Evolutionary conservation across 352 stramenopile species (phyloP), one percentile per base, ranked within the genome.

Genomic region (Pythium phragmitis): DNA sequence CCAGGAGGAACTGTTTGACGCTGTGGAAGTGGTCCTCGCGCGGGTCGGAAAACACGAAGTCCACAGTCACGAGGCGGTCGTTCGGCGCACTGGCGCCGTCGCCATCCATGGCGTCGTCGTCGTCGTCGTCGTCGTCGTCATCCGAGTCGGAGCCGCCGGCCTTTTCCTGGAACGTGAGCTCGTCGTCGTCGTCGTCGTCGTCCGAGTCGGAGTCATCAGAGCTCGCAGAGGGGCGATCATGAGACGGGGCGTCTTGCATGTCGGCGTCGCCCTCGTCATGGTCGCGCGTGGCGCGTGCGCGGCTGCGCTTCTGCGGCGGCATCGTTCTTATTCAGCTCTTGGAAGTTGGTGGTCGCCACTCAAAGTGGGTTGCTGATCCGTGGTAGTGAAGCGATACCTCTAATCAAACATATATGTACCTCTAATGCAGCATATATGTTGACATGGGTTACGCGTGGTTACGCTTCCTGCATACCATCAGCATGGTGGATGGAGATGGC

Each of bases 31-130:
- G 85, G 48, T 67, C 66, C 56, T 96, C 85, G 26, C 79, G 77
- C 30, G 85, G 83, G 70, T 96, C 87, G 23, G 74, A 86, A 62
- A 96, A 96, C 23, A 94, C 74, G 54, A 96, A 96, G 30, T 94
- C 83, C 26, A 96, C 80, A 63, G 76, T 85, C 45, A 95, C 81
- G 42, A 72, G 77, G 49, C 75, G 65, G 4, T 62, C 72, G 13
- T 57, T 33, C 26, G 48, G 3, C 26, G 26, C 45, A 4, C 1
- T n/a, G 21, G 13, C 30, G 7, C 17, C 19, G 19, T 57, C 53
- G 30, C 72, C 74, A 47, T 86, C 77, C 67, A 76, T 80, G 43
- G 73, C 79, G 14, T 80, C 71, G 45, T 92, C 75, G 34, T 83
- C 77, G 11, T 90, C 80, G 36, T 88, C 77, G 16, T 80, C 79